Conservation (phyloP, 2,329 filamentous ascomycete species). For the Colletotrichum sp. region DNA sequence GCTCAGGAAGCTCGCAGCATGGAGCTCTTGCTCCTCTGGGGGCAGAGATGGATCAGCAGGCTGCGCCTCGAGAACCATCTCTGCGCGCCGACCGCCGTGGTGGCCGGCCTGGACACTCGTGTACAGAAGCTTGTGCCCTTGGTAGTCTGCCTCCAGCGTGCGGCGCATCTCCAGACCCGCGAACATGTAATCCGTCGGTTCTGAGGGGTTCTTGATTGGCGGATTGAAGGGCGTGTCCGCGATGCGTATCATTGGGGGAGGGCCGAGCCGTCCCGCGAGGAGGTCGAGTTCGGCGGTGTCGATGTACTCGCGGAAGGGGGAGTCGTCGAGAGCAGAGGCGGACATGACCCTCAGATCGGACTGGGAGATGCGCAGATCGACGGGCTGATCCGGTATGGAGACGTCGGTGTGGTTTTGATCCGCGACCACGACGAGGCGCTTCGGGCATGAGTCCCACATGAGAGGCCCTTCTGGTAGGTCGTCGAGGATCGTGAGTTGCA, state of each 20-base stretch:
- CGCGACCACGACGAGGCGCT: slow-evolving; percentile 42
- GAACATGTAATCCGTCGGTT: slow-evolving; percentile 39
- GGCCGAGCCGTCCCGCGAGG: slow-evolving; percentile 42
- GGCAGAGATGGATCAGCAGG: not conserved
- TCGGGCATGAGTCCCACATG: slow-evolving; percentile 21
- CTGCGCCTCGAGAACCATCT: slow-evolving; percentile 47
- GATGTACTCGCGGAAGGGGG: slow-evolving; percentile 49
- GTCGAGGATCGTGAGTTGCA: slow-evolving; percentile 16
- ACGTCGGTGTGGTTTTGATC: slow-evolving; percentile 45
- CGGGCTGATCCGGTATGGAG: slow-evolving; percentile 47
- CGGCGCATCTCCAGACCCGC: slow-evolving; percentile 59
- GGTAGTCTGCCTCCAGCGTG: slow-evolving; percentile 44
- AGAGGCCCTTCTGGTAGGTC: slow-evolving; percentile 17
- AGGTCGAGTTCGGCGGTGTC: slow-evolving; percentile 50
- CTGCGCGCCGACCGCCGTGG: slow-evolving; percentile 55
- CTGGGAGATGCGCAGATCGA: slow-evolving; percentile 56
- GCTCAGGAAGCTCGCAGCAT: not conserved
- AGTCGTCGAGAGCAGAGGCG: slow-evolving; percentile 21
- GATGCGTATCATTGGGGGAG: slow-evolving; percentile 36
- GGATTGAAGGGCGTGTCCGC: not conserved
- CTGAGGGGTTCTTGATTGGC: not conserved
- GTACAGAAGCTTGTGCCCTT: slow-evolving; percentile 53
- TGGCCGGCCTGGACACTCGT: slow-evolving; percentile 57
- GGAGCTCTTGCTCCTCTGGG: not conserved
- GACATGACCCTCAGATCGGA: slow-evolving; percentile 31